Base-by-base conservation (phyloP, 2,329 filamentous ascomycete genomes). In the Macroventuria anomochaeta region DNA sequence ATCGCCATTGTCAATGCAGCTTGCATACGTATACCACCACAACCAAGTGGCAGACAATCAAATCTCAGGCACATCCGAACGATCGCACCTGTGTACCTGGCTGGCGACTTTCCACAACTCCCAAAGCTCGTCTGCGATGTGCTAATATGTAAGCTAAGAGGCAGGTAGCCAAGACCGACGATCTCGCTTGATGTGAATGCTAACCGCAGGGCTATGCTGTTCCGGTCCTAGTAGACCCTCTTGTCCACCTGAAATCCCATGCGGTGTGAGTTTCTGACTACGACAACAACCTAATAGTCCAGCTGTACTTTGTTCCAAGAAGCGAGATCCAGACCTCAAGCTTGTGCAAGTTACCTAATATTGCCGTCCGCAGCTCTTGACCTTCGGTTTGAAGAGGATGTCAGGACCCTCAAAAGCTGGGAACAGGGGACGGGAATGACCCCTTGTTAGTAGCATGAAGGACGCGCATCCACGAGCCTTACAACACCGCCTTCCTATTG, bases 401-500 rank as follows among this genome's bases (percentile, higher is more conserved):
- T 12, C 18, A 26, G 18, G 39, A 38, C 39, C 13, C n/a, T n/a
- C n/a, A 23, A 6, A 34, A 33, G 8, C 15, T 34, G 41, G 20
- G 21, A 38, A 18, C 11, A n/a, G 23, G 38, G 25, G 15, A 38
- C 44, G 46, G 36, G 28, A 48, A 40, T 13, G 17, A 36, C 18
- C 17, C 33, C 43, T 32, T 54, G 51, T 48, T 44, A 34, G 28
- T 31, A 34, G 26, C 33, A 39, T 32, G 31, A 46, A 34, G 20
- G 48, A 44, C 39, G 28, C 37, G 21, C 25, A 47, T 32, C 31
- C 23, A 7, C 29, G 17, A 46, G 23, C 32, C 23, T 33, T 38
- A 15, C 39, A 44, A 29, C 44, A 46, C 26, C 39, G 46, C 44
- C 46, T 48, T 49, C 44, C 40, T 46, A 40, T 36, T 49, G 13